Base-by-base conservation (phyloP, 1,139 yeast species). In the Kodamaea sp. region DNA sequence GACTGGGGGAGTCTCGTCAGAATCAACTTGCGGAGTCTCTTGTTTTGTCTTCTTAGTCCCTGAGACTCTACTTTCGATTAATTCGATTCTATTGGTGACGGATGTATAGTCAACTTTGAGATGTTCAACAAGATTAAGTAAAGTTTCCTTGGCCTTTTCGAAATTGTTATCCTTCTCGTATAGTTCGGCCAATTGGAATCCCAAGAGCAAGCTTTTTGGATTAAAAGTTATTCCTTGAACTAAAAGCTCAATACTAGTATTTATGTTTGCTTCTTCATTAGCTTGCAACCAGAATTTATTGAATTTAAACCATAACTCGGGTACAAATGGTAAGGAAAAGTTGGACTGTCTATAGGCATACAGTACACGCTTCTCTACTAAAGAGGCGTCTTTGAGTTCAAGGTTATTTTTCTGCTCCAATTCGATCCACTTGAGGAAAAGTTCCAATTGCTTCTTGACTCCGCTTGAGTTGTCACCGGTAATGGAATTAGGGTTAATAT, bases 241-340 rank as follows among this genome's bases (percentile, higher is more conserved):
- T 29, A 88, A 61, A 19, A 83, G 46, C 24, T 74, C 66, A 25
- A 61, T 58, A 41, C 63, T 56, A 35, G 46, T 56, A 29, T 53
- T 55, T 15, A 60, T 44, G 45, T 61, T 61, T n/a, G 61, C 59
- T 35, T 66, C 72, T 38, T 63, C 70, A 36, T 63, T 60, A 16
- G 42, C 43, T 28, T 48, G 45, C 15, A 62, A 46, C 51, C 62
- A 56, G 46, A 55, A 70, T 34, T 61, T 60, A 33, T 50, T 55
- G 44, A 55, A 88, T 38, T 83, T 81, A 57, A 80, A 89, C 97
- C 97, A 92, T 24, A 86, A 61, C 51, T 87, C 95, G 0, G 97
- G 88, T 28, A 76, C 78, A 57, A 84, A 87, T 19, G 87, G 73
- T 48, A 87, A 65, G 30, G 76, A 62, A 51, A 82, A 80, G 7